These are phyloP conservation scores for Ceratobasidium sp. DNA, from an alignment of 1,284 basidiomycete genomes.

Conservation along the genomic window DNA sequence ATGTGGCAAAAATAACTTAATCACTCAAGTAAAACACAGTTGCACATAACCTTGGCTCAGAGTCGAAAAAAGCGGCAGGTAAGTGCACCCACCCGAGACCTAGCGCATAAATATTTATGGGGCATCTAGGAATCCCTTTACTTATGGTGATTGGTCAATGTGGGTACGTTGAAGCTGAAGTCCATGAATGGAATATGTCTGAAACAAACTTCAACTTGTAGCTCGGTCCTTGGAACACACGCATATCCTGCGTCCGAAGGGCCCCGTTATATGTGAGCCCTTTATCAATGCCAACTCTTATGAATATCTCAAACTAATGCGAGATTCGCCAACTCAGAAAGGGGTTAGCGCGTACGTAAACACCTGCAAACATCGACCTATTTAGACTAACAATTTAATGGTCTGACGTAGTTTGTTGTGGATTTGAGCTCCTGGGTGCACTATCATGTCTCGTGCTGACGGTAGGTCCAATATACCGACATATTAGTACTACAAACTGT, in stretches of 20 bases:
- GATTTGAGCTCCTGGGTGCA: constrained; percentile 36
- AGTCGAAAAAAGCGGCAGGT: constrained; percentile 44
- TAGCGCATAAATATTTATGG: not conserved
- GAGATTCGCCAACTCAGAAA: constrained; percentile 13
- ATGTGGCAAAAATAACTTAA: not conserved
- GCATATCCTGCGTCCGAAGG: constrained; percentile 34
- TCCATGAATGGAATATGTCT: not conserved
- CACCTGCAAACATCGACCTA: not conserved
- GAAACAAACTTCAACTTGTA: not conserved
- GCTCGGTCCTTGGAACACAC: constrained; percentile 39
- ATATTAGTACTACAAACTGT: not conserved
- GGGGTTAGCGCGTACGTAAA: constrained; percentile 32
- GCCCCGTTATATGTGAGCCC: constrained; percentile 28
- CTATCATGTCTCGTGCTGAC: constrained; percentile 33
- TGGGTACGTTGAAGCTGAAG: constrained; percentile 7
- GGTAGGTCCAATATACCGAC: not conserved
- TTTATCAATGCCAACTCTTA: not conserved
- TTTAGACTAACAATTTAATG: no score
- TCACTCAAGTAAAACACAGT: not conserved
- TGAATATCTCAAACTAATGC: not conserved
- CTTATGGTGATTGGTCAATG: constrained; percentile 40
- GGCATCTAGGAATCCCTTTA: constrained; percentile 23
- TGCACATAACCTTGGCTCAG: constrained; percentile 43
- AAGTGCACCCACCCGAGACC: not conserved
- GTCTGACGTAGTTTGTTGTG: constrained; percentile 21